A percentile compares a stretch with the other conserved stretches of the same genome.
phyloP scores from a whole-genome alignment of 2,329 filamentous ascomycete genomes.

The Stagonosporopsis chrysanthemi region DNA sequence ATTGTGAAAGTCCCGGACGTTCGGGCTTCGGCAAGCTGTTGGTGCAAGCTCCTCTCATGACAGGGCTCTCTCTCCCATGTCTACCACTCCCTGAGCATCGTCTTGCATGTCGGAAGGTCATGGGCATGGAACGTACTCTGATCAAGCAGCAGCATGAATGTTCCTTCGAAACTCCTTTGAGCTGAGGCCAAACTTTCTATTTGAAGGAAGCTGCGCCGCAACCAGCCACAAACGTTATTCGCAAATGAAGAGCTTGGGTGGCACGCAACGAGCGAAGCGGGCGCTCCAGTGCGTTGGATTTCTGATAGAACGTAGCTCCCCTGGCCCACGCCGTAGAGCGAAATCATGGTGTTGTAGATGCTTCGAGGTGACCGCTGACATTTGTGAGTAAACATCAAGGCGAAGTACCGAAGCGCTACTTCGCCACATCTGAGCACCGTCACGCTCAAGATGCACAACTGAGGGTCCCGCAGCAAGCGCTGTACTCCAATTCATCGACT shows the following conservation, averaged over 20 bases:
- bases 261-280: not conserved
- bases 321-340: not conserved
- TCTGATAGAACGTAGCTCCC: not conserved
- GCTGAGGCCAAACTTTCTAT: slow-evolving; percentile 14
- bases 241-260: not conserved
- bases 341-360: not conserved
- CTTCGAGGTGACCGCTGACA: not conserved
- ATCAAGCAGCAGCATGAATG: not conserved
- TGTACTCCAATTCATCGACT: slow-evolving; percentile 1
- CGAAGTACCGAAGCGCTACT: slow-evolving; percentile 6
- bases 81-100: not conserved
- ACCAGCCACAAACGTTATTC: slow-evolving; percentile 1
- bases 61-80: not conserved
- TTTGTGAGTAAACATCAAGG: not conserved
- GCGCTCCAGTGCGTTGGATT: not conserved
- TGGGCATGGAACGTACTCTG: not conserved
- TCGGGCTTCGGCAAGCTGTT: not conserved
- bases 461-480: not conserved
- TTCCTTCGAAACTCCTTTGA: not conserved
- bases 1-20: not conserved
- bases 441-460: not conserved
- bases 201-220: slow-evolving; percentile 7
- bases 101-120: not conserved
- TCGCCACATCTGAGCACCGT: slow-evolving; percentile 1
- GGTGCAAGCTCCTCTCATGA: not conserved